Evolutionary conservation across 2,329 filamentous ascomycete genomes (phyloP), one percentile per base, ranked within the genome.

Genomic region (Sarocladium brachiariae): DNA sequence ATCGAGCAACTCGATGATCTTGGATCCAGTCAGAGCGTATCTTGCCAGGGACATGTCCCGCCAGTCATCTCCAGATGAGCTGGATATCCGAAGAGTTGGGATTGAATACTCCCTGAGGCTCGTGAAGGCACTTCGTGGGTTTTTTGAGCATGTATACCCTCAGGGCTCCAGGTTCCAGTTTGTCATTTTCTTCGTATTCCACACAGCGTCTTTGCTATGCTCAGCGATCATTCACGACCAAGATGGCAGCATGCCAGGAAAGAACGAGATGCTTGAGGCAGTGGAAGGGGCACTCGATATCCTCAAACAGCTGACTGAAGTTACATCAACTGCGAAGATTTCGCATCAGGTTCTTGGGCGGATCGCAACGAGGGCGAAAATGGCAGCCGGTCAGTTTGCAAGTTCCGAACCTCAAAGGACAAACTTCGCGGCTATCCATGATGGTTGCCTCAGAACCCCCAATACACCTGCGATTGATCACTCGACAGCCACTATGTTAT

Each of bases 171-270:
- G 73, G 31, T 76, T 75, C 37, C 72, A 77, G 54, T 68, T 74
- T 49, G 69, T 74, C 5, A 62, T 74, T 0, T 78, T 77, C 51
- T 65, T 66, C 38, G 70, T 77, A 27, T 79, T 79, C 43, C 74
- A 79, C 53, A 75, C 72, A 0, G 69, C 74, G 1, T 72, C 75
- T 0, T 63, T 75, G 16, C 58, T 78, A 4, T 77, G 73, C 61
- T 77, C 75, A 0, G 70, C 74, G 2, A 62, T 79, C 6, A 66
- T 77, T 4, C 75, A 78, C 52, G 76, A 79, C 52, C 58, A 62
- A n/a, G 63, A 71, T 25, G 55, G 59, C 16, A 63, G 59, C 11
- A 61, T 77, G 2, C 67, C 69, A 4, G 65, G 64, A 11, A 69
- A 70, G 11, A 61, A 69, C 2, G 65, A 71, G 14, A 63, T 74